Base-by-base conservation (phyloP, 1,284 basidiomycete species). In the Malassezia slooffiae region DNA sequence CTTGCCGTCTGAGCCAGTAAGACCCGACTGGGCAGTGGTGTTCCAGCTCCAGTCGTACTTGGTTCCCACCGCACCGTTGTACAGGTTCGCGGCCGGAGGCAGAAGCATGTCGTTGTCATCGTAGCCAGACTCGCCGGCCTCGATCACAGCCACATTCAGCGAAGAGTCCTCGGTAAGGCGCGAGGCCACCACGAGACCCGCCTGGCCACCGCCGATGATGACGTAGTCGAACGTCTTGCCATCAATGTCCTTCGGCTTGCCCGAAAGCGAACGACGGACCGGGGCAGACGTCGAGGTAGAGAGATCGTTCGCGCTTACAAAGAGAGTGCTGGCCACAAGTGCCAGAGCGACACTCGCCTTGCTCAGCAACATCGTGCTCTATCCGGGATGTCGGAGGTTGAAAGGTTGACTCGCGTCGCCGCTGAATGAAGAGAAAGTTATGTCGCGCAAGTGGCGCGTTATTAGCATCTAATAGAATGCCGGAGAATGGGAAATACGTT, bases 171-270 rank as follows among this genome's bases (percentile, higher is more conserved):
- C 52, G 1, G 58, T 55, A 13, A 67, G 52, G 1, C 63, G 52
- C 5, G 49, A 48, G 9, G 63, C 63, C 5, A 67, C 53, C 3
- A 52, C 50, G 6, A 67, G 47, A 19, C 63, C 63, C 3, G 62
- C 60, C 20, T 87, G 86, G 2, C 91, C 91, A 22, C 61, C 63
- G 10, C 63, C 63, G 24, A 64, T 51, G 19, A 67, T 47, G 34
- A 67, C 37, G 30, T 64, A 67, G 55, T 66, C 80, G 40, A 55
- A 63, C 2, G 50, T 48, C 31, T 47, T 24, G 12, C 41, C 48
- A 8, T 45, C 30, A 29, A 61, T 33, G 5, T 17, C 20, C 16
- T 41, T 23, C 7, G 45, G 28, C n/a, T 43, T 27, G 24, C 37
- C 23, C 31, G 44, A 40, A 20, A 56, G 27, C 31, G 10, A 12